Percentiles rank a stretch among this genome's conserved stretches.
These are phyloP conservation scores for Pythium dissotocum DNA, from an alignment of 352 stramenopile species.

Conservation along the genomic window DNA sequence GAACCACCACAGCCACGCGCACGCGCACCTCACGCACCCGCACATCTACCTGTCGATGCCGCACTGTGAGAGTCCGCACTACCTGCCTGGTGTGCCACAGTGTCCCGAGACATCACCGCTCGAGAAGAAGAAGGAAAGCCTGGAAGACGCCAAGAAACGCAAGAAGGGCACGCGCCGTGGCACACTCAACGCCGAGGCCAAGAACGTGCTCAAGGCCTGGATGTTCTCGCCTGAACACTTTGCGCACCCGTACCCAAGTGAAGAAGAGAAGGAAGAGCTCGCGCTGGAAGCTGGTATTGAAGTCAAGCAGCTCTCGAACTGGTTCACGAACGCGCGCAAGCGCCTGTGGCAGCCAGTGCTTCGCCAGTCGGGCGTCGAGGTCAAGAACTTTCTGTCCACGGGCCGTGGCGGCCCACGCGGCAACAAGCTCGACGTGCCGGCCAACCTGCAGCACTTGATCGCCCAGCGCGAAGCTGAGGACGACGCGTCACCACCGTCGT, in stretches of 20 bases:
- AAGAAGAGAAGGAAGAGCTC: conserved; percentile 88
- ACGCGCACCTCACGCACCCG: conserved; percentile 6
- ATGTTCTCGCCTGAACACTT: conserved; percentile 91
- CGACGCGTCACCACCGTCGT: conserved; percentile 25
- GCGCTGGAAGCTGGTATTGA: conserved; percentile 80
- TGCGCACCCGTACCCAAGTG: conserved; percentile 84
- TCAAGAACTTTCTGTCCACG: conserved; percentile 88
- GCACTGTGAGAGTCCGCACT: conserved; percentile 41
- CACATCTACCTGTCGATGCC: conserved; percentile 35
- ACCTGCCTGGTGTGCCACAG: conserved; percentile 23
- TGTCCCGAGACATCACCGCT: conserved; percentile 45
- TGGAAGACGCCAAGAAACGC: conserved; percentile 35
- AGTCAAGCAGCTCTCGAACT: conserved; percentile 89
- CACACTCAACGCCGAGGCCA: conserved; percentile 81
- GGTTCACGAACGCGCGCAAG: conserved; percentile 90
- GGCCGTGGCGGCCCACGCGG: conserved; percentile 76
- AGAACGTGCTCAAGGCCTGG: conserved; percentile 88
- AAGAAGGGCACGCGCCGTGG: conserved; percentile 84
- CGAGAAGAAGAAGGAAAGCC: conserved; percentile 29
- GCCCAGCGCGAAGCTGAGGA: conserved; percentile 34
- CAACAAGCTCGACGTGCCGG: conserved; percentile 74
- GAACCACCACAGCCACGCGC: conserved; percentile 7
- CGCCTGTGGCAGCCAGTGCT: conserved; percentile 85
- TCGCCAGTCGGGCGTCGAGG: conserved; percentile 84
- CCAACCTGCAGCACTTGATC: conserved; percentile 62